A percentile compares a stretch with the other conserved stretches of the same genome.
Evolutionary conservation across 257 asterid genomes (phyloP).

Genomic region (Primulina tabacum): DNA sequence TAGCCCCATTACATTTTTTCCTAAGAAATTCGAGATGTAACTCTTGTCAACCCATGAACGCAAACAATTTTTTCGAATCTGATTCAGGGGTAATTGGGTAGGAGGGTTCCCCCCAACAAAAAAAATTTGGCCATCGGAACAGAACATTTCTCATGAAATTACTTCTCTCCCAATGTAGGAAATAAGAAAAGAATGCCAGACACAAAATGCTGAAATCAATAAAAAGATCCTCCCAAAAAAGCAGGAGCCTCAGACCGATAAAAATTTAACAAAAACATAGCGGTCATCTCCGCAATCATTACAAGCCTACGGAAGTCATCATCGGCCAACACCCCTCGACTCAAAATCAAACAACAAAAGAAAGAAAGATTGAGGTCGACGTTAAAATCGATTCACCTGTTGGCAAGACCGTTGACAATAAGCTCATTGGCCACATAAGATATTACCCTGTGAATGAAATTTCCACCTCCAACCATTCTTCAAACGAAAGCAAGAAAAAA

Average conservation of each 20-base stretch:
- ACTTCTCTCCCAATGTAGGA: background rate
- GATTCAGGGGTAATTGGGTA: too few species aligned
- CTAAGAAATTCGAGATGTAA: too few species aligned
- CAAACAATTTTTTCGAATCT: too few species aligned
- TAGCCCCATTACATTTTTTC: too few species aligned
- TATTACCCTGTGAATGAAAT: slow-evolving; percentile 59
- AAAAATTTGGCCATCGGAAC: background rate
- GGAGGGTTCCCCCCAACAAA: too few species aligned
- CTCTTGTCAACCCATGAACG: too few species aligned
- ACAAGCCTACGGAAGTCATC: slow-evolving; percentile 35
- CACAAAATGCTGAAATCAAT: background rate
- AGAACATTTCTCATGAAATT: background rate
- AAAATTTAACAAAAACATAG: slow-evolving; percentile 24
- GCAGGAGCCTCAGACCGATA: slow-evolving; percentile 56
- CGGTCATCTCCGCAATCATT: slow-evolving; percentile 41
- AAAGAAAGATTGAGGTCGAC: background rate
- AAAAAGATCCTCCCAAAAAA: background rate
- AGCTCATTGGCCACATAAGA: slow-evolving; percentile 60
- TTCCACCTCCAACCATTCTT: slow-evolving; percentile 78
- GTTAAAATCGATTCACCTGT: slow-evolving; percentile 43
- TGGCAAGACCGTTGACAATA: slow-evolving; percentile 50
- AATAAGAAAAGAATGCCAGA: background rate
- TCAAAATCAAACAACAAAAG: too few species aligned
- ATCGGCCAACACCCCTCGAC: slow-evolving; percentile 22
- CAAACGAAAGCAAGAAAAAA: background rate